A percentile compares a stretch with the other conserved stretches of the same genome.
These are phyloP conservation scores for Paxillus ammoniavirescens DNA, from an alignment of 768 basidiomycete genomes.

Conservation along the genomic window DNA sequence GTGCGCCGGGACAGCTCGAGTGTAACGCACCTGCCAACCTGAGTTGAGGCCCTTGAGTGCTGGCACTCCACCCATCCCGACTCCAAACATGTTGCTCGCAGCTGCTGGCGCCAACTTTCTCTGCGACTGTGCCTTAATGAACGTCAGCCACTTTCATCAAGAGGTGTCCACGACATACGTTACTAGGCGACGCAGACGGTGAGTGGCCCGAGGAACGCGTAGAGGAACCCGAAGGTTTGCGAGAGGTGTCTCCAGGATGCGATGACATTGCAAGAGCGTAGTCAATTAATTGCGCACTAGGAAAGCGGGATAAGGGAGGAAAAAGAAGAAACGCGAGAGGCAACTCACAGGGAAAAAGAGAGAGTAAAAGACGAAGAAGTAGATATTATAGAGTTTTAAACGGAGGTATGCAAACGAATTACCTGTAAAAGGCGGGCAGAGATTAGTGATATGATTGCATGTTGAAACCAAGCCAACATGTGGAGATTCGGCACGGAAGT, in stretches of 20 bases:
- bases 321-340: slow-evolving; percentile 3
- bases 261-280: slow-evolving; percentile 30
- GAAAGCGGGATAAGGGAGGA: slow-evolving; percentile 16
- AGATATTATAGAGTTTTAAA: slow-evolving; percentile 34
- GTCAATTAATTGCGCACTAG: slow-evolving; percentile 30
- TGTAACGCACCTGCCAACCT: slow-evolving; percentile 62
- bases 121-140: slow-evolving; percentile 41
- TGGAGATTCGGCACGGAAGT: slow-evolving; percentile 29
- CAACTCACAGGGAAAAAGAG: slow-evolving; percentile 29
- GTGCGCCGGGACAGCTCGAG: slow-evolving; percentile 6
- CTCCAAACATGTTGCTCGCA: slow-evolving; percentile 50
- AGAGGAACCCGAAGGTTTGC: slow-evolving; percentile 72
- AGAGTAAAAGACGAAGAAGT: slow-evolving; percentile 16
- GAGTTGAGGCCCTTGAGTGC: slow-evolving; percentile 53
- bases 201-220: slow-evolving; percentile 62
- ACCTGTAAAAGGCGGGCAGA: slow-evolving; percentile 27
- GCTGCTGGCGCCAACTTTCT: slow-evolving; percentile 44
- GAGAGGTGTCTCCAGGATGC: slow-evolving; percentile 44
- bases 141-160: slow-evolving; percentile 5
- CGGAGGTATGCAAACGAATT: slow-evolving; percentile 33
- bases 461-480: slow-evolving; percentile 18
- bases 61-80: slow-evolving; percentile 46
- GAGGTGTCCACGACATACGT: slow-evolving; percentile 41
- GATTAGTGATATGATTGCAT: slow-evolving; percentile 24
- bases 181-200: slow-evolving; percentile 56